These are phyloP conservation scores for Aspergillus bombycis DNA, from an alignment of 2,329 filamentous ascomycete genomes.

Conservation along the genomic window DNA sequence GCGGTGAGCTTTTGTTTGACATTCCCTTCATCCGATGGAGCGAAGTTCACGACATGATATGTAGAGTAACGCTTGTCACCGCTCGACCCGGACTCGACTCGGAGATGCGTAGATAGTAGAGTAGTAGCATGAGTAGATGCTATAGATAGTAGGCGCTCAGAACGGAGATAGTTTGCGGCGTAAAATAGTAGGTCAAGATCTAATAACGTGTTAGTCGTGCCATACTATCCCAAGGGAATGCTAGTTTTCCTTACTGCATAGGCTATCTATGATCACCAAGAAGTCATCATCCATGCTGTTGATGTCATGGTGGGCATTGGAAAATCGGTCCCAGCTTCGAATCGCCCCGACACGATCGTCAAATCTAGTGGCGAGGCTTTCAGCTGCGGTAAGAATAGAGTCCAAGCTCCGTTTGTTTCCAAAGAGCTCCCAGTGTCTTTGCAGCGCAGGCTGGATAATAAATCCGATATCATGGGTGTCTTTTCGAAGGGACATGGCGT, in stretches of 20 bases:
- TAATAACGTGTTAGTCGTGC: background rate
- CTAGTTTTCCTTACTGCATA: slow-evolving; percentile 22
- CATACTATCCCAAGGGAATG: too few species aligned
- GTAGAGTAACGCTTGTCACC: slow-evolving; percentile 18
- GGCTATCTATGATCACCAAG: slow-evolving; percentile 49
- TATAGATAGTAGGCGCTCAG: slow-evolving; percentile 33
- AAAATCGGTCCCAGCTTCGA: slow-evolving; percentile 33
- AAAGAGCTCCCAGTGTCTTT: slow-evolving; percentile 53
- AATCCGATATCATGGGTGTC: slow-evolving; percentile 61
- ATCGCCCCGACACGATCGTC: slow-evolving; percentile 44
- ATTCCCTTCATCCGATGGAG: slow-evolving; percentile 15
- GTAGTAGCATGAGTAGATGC: slow-evolving; percentile 45
- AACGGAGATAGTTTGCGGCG: slow-evolving; percentile 32
- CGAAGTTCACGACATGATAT: slow-evolving; percentile 26
- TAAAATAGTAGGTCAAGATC: slow-evolving; percentile 47
- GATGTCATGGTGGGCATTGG: slow-evolving; percentile 23
- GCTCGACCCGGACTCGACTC: slow-evolving; percentile 16
- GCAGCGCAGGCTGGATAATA: slow-evolving; percentile 54
- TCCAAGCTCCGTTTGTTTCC: slow-evolving; percentile 17
- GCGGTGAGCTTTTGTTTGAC: slow-evolving; percentile 24
- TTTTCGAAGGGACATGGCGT: slow-evolving; percentile 38
- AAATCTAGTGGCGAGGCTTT: slow-evolving; percentile 37
- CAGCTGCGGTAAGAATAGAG: slow-evolving; percentile 17
- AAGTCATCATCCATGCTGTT: slow-evolving; percentile 41
- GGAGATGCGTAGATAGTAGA: slow-evolving; percentile 39